A percentile compares a stretch with the other conserved stretches of the same genome.
Evolutionary conservation across 176 grass and related monocot species (phyloP).

Genomic region (Aegilops speltoides): DNA sequence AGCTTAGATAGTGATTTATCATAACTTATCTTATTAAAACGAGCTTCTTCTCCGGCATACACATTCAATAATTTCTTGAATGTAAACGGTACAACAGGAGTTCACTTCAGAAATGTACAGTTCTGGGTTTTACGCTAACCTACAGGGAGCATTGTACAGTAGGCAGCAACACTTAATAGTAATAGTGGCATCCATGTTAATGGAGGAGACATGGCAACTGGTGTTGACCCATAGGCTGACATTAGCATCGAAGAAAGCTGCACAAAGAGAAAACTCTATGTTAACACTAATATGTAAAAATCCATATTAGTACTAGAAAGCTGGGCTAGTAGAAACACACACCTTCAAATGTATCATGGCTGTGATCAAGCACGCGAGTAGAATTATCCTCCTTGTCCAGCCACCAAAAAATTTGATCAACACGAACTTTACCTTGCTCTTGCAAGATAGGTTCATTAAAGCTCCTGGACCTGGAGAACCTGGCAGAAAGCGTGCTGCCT

Average conservation of each 20-base stretch:
- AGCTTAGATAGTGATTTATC: background rate
- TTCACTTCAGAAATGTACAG: background rate
- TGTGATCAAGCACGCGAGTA: slow-evolving; percentile 43
- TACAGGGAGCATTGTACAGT: slow-evolving; percentile 41
- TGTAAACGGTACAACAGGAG: background rate
- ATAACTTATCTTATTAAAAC: background rate
- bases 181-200: slow-evolving; percentile 72
- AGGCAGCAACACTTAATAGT: slow-evolving; percentile 52
- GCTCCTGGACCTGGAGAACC: background rate
- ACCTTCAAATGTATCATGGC: slow-evolving; percentile 69
- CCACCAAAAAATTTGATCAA: slow-evolving; percentile 38
- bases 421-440: background rate
- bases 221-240: slow-evolving; percentile 64
- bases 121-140: background rate
- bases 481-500: slow-evolving; percentile 17
- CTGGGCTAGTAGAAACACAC: background rate
- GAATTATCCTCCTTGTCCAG: slow-evolving; percentile 46
- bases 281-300: background rate
- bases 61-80: background rate
- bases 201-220: slow-evolving; percentile 60
- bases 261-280: slow-evolving; percentile 2
- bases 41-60: background rate
- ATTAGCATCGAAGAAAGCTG: slow-evolving; percentile 71
- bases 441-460: slow-evolving; percentile 15
- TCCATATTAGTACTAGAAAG: background rate